Base-by-base conservation (phyloP, 768 basidiomycete genomes). In the Kwoniella dejecticola region DNA sequence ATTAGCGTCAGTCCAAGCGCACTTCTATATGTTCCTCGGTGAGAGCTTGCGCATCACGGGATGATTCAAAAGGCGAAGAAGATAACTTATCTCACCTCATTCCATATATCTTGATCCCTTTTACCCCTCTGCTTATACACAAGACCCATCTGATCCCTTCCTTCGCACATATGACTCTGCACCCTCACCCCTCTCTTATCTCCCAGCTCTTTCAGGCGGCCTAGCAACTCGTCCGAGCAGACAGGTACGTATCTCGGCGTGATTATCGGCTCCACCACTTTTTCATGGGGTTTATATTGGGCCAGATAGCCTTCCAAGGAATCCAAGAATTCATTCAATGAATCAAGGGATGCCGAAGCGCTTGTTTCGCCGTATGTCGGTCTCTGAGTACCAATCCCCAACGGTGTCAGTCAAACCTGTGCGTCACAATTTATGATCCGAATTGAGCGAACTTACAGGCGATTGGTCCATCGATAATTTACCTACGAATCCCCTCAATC, bases 211-310 rank as follows among this genome's bases (percentile, higher is more conserved):
- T 85, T 87, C 0, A 95, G 81, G 8, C 85, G 87, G 8, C 64
- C 63, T 0, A 94, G 82, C 29, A 93, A 81, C 44, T 83, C 85
- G 50, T 89, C 82, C 1, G 89, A 88, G 74, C 91, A 94, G 0
- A 91, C 91, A 0, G 92, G 92, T 2, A 94, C 87, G 66, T 94
- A 95, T 17, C 92, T 85, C 0, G 92, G 92, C 0, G 92, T 93
- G 56, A 95, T 77, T 10, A 94, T 89, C 0, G 92, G 92, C 58
- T 88, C 84, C 3, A 92, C 83, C 8, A 90, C 82, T 10, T 83
- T 82, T 44, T 75, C 70, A 66, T 85, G 82, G 2, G 71, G 48
- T 0, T 83, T 83, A 0, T 85, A 74, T 21, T 78, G 57, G 4
- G 80, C 69, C 4, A 81, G 79, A 8, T 84, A 73, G 0, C 78